These are phyloP conservation scores for Candida pini DNA, from an alignment of 805 yeast species.

Conservation along the genomic window DNA sequence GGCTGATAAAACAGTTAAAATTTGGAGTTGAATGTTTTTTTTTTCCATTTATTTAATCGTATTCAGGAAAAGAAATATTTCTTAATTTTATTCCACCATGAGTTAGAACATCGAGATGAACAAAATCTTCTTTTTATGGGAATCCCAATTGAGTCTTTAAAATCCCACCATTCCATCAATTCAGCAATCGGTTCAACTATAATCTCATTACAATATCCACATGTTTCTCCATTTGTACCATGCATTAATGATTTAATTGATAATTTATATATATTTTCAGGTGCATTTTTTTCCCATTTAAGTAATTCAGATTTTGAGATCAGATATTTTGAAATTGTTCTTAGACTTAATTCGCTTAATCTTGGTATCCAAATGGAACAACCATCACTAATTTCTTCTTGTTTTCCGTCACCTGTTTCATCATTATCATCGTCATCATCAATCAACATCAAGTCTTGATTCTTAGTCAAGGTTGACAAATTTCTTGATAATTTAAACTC, in stretches of 20 bases:
- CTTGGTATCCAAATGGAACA: slow-evolving; percentile 43
- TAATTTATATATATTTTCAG: slow-evolving; percentile 37
- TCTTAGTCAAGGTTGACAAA: slow-evolving; percentile 28
- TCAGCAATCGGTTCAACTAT: slow-evolving; percentile 55
- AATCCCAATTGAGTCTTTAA: slow-evolving; percentile 40
- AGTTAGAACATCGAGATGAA: slow-evolving; percentile 37
- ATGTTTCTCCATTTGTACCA: slow-evolving; percentile 45
- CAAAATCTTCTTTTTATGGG: slow-evolving; percentile 56
- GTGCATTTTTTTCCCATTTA: slow-evolving; percentile 46
- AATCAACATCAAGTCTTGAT: slow-evolving; percentile 8
- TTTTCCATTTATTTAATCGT: too few species aligned
- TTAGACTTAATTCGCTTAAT: slow-evolving; percentile 41
- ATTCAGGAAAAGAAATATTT: slow-evolving; percentile 1
- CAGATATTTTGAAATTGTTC: slow-evolving; percentile 44
- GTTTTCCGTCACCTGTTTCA: slow-evolving; percentile 6
- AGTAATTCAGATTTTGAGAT: slow-evolving; percentile 50
- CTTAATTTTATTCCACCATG: slow-evolving; percentile 24
- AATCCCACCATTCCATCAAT: slow-evolving; percentile 64
- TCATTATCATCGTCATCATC: slow-evolving; percentile 20
- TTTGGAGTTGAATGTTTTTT: slow-evolving; percentile 38
- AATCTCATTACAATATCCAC: slow-evolving; percentile 45
- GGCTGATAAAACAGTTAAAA: slow-evolving; percentile 46
- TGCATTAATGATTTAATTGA: slow-evolving; percentile 49
- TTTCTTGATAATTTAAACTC: slow-evolving; percentile 25
- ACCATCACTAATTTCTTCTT: too few species aligned